These are phyloP conservation scores for Aspergillus sp. DNA, from an alignment of 2,329 filamentous ascomycete genomes.

Conservation along the genomic window DNA sequence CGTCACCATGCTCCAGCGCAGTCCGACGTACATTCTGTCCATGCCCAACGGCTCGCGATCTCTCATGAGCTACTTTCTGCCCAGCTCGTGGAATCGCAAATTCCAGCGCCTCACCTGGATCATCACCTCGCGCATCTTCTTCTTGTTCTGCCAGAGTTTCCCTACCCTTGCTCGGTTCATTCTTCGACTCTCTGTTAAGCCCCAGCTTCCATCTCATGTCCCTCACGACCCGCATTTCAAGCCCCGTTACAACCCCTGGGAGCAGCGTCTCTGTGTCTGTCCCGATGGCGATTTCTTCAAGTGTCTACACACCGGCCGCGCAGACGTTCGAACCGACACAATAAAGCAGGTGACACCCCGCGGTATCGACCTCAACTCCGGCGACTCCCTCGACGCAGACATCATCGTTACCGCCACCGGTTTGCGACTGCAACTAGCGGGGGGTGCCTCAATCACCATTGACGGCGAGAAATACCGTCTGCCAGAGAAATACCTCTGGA, in stretches of 20 bases:
- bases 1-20: constrained; percentile 78
- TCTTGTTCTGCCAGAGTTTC: constrained; percentile 50
- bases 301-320: constrained; percentile 46
- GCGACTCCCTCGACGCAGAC: constrained; percentile 36
- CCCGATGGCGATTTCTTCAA: constrained; percentile 57
- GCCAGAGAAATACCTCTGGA: constrained; percentile 37
- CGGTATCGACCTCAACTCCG: constrained; percentile 46
- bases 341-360: constrained; percentile 48
- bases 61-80: constrained; percentile 28
- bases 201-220: constrained; percentile 51
- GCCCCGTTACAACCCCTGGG: constrained; percentile 62
- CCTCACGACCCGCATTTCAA: constrained; percentile 60
- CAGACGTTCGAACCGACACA: constrained; percentile 51
- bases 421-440: constrained; percentile 36
- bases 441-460: constrained; percentile 30
- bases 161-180: constrained; percentile 46
- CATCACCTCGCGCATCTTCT: constrained; percentile 46
- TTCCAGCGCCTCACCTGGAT: constrained; percentile 45
- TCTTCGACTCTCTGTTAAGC: constrained; percentile 43
- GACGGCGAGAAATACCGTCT: constrained; percentile 32
- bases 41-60: constrained; percentile 33
- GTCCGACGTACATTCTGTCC: constrained; percentile 65
- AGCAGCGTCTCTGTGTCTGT: constrained; percentile 72
- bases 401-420: constrained; percentile 43
- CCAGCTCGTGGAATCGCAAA: constrained; percentile 24